phyloP scores from a whole-genome alignment of 495 filamentous ascomycete genomes.

The Aspergillus ostianus region DNA sequence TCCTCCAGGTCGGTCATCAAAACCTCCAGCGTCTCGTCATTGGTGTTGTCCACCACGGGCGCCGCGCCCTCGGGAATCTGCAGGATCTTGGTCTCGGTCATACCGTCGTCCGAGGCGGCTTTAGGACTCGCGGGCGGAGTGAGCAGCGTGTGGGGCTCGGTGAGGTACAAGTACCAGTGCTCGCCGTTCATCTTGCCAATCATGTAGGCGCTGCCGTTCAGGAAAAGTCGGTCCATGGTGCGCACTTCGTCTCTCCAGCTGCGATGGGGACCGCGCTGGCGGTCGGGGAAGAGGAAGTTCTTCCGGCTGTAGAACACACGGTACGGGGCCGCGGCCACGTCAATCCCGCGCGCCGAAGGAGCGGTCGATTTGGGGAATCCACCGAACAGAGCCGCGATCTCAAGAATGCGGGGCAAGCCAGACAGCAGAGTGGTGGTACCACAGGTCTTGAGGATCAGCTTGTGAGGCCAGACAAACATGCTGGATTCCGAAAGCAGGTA shows the following conservation, averaged over 20 bases:
- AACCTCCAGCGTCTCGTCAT: conserved; percentile 94
- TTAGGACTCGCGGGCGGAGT: conserved; percentile 83
- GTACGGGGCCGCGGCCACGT: conserved; percentile 79
- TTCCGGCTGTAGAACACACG: conserved; percentile 98
- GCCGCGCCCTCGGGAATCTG: conserved; percentile 39
- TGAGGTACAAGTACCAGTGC: conserved; percentile 98
- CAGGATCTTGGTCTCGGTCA: conserved; percentile 70
- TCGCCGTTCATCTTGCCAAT: conserved; percentile 99
- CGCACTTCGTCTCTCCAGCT: conserved; percentile 97
- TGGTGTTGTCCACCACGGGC: conserved; percentile 42
- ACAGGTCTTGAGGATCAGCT: conserved; percentile 97
- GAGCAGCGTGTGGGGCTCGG: conserved; percentile 73
- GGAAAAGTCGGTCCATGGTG: conserved; percentile 84
- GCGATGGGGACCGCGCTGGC: conserved; percentile 89
- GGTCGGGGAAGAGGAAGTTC: conserved; percentile 96
- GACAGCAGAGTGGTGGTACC: conserved; percentile 93
- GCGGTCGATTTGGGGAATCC: conserved; percentile 73
- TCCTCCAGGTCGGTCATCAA: conserved; percentile 97
- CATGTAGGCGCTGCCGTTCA: conserved; percentile 96
- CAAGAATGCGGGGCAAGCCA: conserved; percentile 83
- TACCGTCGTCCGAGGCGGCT: conserved; percentile 40
- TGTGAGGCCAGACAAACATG: conserved; percentile 99
- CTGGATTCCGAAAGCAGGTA: conserved; percentile 98
- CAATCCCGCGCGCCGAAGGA: conserved; percentile 51
- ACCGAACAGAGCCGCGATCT: conserved; percentile 82